A percentile compares a stretch with the other conserved stretches of the same genome.
Conservation (phyloP, 306 rosid species). For the Castanea sativa region DNA sequence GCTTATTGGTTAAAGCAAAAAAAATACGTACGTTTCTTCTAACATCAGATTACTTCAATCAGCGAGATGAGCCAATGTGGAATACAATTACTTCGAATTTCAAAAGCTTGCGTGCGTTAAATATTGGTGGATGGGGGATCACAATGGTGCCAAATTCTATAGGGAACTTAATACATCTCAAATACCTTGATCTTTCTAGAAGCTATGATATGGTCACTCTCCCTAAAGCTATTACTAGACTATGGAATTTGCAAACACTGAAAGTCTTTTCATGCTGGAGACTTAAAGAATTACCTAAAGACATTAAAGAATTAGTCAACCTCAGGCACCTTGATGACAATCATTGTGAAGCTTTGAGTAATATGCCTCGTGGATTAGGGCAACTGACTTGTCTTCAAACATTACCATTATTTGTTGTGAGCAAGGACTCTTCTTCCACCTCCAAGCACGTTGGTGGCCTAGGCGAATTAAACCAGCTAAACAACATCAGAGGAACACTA, state of each 20-base stretch:
- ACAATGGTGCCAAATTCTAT: neutral
- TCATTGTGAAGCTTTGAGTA: neutral
- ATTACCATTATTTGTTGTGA: neutral
- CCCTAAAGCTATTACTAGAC: neutral
- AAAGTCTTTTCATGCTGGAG: neutral
- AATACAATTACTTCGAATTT: too few species aligned
- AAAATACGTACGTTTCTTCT: too few species aligned
- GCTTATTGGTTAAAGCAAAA: too few species aligned
- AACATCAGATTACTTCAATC: accelerated
- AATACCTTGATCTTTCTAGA: constrained; percentile 6
- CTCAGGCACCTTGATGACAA: neutral
- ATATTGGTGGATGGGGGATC: neutral
- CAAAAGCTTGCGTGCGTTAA: neutral
- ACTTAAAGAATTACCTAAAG: neutral
- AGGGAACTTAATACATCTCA: constrained; percentile 1
- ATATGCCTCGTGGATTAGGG: too few species aligned
- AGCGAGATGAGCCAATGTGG: too few species aligned
- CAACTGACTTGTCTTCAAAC: neutral
- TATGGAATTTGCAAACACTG: constrained; percentile 3
- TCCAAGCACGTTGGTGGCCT: too few species aligned
- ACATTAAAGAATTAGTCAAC: neutral
- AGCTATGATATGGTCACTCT: neutral
- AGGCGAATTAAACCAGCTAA: too few species aligned
- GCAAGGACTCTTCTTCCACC: too few species aligned
- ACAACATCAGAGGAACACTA: too few species aligned